Percentiles rank a stretch among this genome's conserved stretches.
These are phyloP conservation scores for Sungouiella thailandica DNA, from an alignment of 805 yeast genomes.

Conservation along the genomic window DNA sequence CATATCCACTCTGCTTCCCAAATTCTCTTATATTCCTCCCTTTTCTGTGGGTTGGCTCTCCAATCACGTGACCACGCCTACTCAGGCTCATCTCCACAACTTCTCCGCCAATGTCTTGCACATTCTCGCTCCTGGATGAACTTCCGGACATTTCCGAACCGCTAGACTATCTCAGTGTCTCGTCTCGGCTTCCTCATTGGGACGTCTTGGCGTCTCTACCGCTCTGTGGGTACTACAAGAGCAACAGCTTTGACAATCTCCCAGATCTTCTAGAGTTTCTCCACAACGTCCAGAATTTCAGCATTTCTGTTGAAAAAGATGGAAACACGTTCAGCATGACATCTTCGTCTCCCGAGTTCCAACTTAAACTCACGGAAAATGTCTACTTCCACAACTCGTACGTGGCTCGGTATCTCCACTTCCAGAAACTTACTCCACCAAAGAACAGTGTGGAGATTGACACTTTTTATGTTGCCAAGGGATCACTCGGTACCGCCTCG, in stretches of 20 bases:
- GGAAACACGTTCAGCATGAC: background rate
- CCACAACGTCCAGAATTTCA: background rate
- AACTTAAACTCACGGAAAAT: conserved; percentile 7
- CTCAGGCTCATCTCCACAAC: too few relatives aligned
- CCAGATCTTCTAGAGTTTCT: background rate
- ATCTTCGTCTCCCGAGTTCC: background rate
- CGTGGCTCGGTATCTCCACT: conserved; percentile 10
- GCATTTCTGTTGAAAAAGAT: background rate
- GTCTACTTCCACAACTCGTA: conserved; percentile 10
- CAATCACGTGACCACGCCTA: too few relatives aligned
- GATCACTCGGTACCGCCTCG: background rate
- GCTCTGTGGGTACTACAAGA: too few relatives aligned
- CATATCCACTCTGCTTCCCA: too few relatives aligned
- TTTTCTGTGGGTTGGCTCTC: too few relatives aligned
- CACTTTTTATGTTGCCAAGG: conserved; percentile 1
- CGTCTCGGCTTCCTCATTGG: too few relatives aligned
- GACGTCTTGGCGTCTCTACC: too few relatives aligned
- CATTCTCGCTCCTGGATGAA: too few relatives aligned
- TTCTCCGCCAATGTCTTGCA: too few relatives aligned
- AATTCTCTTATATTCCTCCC: too few relatives aligned
- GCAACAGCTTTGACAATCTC: background rate
- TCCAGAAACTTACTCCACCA: conserved; percentile 8
- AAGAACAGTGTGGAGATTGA: conserved; percentile 8
- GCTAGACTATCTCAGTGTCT: too few relatives aligned
- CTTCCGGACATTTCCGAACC: too few relatives aligned